Evolutionary conservation across 805 yeast genomes (phyloP).

Genomic region (Pichia cabralensis): DNA sequence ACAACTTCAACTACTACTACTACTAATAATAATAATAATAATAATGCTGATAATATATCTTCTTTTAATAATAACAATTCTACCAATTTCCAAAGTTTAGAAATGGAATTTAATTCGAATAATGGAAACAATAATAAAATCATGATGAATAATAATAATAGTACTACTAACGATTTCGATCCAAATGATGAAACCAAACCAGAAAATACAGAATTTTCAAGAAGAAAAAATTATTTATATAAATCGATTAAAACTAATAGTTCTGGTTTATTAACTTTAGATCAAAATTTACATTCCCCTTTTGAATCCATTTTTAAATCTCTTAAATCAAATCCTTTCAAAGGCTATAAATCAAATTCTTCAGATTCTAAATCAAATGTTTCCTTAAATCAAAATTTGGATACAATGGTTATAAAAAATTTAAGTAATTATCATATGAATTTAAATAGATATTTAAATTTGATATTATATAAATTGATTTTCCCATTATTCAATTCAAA

Average conservation of each 20-base stretch:
- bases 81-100: no score
- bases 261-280: conserved; percentile 18
- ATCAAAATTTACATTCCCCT: conserved; percentile 22
- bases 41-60: background rate
- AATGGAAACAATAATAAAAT: background rate
- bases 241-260: conserved; percentile 10
- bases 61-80: background rate
- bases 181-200: background rate
- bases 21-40: background rate
- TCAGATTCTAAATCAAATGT: background rate
- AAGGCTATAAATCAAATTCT: conserved; percentile 19
- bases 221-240: background rate
- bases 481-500: conserved; percentile 20
- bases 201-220: background rate
- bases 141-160: background rate
- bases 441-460: conserved; percentile 26
- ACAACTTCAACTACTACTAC: background rate
- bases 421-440: conserved; percentile 28
- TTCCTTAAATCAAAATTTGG: background rate
- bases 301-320: conserved; percentile 16
- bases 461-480: conserved; percentile 25
- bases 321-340: conserved; percentile 20
- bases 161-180: background rate
- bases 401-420: conserved; percentile 6
- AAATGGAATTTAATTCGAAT: no score